Percentiles rank a stretch among this genome's conserved stretches.
phyloP scores from a whole-genome alignment of 306 rosid species.

The Corylus americana region DNA sequence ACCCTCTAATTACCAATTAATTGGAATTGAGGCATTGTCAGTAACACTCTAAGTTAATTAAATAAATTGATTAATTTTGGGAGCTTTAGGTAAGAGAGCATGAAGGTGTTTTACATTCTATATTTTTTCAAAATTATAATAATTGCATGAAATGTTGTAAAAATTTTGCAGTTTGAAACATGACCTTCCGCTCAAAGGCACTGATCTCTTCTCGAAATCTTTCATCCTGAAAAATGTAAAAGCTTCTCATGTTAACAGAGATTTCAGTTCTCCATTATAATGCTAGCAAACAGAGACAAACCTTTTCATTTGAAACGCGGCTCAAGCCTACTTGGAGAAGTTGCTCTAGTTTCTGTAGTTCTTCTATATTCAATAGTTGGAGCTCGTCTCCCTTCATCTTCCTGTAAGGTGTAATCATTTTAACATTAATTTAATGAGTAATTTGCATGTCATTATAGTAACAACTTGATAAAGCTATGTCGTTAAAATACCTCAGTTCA shows the following conservation, averaged over 20 bases:
- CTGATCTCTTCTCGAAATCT: conserved; percentile 10
- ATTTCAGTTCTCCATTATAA: not conserved
- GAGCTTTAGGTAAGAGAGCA: not conserved
- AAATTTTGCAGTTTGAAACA: not conserved
- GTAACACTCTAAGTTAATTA: no score
- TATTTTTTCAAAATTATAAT: not conserved
- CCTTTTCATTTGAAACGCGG: conserved; percentile 30
- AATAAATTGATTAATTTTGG: no score
- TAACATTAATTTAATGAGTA: not conserved
- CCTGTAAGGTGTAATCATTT: conserved; percentile 15
- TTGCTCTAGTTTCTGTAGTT: conserved; percentile 28
- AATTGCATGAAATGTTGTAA: not conserved
- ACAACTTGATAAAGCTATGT: not conserved
- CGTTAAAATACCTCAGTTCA: conserved; percentile 30
- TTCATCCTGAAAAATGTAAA: conserved; percentile 30
- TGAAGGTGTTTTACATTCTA: not conserved
- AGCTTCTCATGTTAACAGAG: not conserved
- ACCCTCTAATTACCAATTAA: no score
- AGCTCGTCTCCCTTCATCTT: conserved; percentile 40
- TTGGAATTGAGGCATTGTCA: no score
- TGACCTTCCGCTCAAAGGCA: conserved; percentile 36
- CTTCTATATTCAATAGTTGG: conserved; percentile 25
- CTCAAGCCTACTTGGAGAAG: conserved; percentile 12
- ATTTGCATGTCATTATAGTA: not conserved
- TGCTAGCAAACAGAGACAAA: not conserved